Base-by-base conservation (phyloP, 305 asterid genomes). In the Salvia sclarea region DNA sequence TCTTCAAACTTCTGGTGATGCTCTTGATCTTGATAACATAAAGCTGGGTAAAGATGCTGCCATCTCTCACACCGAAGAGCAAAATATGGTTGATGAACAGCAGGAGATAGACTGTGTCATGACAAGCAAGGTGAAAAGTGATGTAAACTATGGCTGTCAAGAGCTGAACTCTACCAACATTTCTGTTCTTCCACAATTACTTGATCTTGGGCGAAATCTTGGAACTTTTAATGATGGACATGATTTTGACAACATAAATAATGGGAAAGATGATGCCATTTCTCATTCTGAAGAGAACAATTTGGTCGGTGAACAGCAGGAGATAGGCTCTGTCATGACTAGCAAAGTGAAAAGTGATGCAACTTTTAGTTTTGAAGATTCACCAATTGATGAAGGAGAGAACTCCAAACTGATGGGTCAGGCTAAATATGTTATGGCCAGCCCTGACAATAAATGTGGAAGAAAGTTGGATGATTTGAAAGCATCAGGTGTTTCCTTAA, bases 401-500 rank as follows among this genome's bases (percentile, higher is more conserved):
- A 68, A 75, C 69, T 67, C 41, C 52, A 64, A 78, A 74, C 50
- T 4, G 31, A 57, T 33, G 18, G 24, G 72, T 47, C 69, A 61
- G 61, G 61, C 59, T 44, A 63, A 66, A 31, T 72, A 68, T 70
- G 64, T 28, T 50, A 64, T 69, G 8, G 41, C 56, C 56, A 75
- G 70, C 41, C 59, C 64, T 63, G 66, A 70, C 73, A 25, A 52
- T 74, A 73, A 56, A 38, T 38, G 54, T 24, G 57, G 53, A 77
- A 60, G 65, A 30, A 61, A 63, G 66, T 73, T 49, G 47, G 80
- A 80, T 48, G 80, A 75, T 57, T 47, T 72, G 55, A 76, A 75
- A 73, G 80, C 61, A 49, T 68, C 76, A 21, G 79, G 86, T 47
- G 86, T 86, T 72, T 81, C 96, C 44, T 72, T 84, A 75, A 71